A percentile compares a stretch with the other conserved stretches of the same genome.
phyloP scores from a whole-genome alignment of 2,329 filamentous ascomycete species.

The Orbilia quercus region DNA sequence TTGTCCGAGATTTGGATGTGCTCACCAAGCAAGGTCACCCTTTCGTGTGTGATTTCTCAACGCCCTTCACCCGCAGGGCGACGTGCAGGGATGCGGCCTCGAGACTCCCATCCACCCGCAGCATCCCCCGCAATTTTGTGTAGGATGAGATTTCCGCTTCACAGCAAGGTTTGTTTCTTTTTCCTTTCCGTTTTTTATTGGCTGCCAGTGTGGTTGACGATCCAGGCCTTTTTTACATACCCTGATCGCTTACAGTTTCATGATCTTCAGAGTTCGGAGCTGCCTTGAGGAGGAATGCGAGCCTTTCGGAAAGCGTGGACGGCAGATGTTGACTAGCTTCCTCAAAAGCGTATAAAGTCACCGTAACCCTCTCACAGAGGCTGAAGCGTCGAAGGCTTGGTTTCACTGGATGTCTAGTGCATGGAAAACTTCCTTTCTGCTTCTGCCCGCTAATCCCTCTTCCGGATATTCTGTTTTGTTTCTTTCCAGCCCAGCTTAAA shows the following conservation, averaged over 20 bases:
- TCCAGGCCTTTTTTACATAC: constrained; percentile 43
- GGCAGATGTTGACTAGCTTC: constrained; percentile 43
- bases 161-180: constrained; percentile 27
- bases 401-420: constrained; percentile 10
- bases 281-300: constrained; percentile 49
- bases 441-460: constrained; percentile 18
- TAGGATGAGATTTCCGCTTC: constrained; percentile 12
- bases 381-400: constrained; percentile 30
- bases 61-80: constrained; percentile 39
- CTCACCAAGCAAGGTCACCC: constrained; percentile 38
- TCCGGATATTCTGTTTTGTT: constrained; percentile 11
- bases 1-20: constrained; percentile 46
- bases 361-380: constrained; percentile 35
- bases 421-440: constrained; percentile 24
- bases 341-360: constrained; percentile 55
- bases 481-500: constrained; percentile 7
- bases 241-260: constrained; percentile 53
- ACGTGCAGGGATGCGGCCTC: constrained; percentile 33
- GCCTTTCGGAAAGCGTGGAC: constrained; percentile 52
- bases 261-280: constrained; percentile 54
- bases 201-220: constrained; percentile 33
- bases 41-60: constrained; percentile 33
- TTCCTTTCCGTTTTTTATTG: constrained; percentile 12
- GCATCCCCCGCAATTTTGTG: constrained; percentile 51
- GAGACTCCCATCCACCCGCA: constrained; percentile 53